phyloP scores from a whole-genome alignment of 371 early-diverging fungal genomes.

The Coemansia sp. region DNA sequence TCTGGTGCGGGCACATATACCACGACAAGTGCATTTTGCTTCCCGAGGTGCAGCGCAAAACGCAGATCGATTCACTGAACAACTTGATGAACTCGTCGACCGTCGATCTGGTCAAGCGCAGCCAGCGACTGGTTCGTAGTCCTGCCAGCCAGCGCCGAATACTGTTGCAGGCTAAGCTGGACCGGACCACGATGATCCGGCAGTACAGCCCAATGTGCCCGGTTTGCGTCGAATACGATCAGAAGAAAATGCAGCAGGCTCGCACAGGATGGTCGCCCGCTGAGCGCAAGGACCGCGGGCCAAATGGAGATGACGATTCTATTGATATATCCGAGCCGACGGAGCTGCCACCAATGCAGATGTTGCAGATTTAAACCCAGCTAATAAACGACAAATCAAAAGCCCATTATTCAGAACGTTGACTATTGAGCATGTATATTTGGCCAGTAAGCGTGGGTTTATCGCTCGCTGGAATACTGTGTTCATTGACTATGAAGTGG shows the following conservation, averaged over 20 bases:
- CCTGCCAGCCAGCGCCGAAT: slow-evolving; percentile 23
- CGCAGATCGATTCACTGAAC: slow-evolving; percentile 13
- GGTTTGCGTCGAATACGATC: slow-evolving; percentile 38
- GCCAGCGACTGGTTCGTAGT: slow-evolving; percentile 13
- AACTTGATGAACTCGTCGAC: background rate
- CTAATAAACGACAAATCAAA: background rate
- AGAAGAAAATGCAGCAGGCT: slow-evolving; percentile 17
- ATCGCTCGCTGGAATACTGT: background rate
- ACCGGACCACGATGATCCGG: slow-evolving; percentile 32
- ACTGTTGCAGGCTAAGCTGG: slow-evolving; percentile 37
- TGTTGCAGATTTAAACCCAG: slow-evolving; percentile 13
- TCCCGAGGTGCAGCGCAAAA: slow-evolving; percentile 43
- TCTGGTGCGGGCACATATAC: slow-evolving; percentile 52
- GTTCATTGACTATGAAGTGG: background rate
- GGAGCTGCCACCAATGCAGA: slow-evolving; percentile 36
- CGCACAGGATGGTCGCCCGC: slow-evolving; percentile 29
- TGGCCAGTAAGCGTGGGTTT: background rate
- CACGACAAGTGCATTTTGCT: slow-evolving; percentile 49
- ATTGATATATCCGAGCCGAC: background rate
- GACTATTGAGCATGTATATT: no score
- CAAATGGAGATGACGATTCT: no score
- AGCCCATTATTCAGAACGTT: background rate
- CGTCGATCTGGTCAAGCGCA: background rate
- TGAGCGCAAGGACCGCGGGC: slow-evolving; percentile 25
- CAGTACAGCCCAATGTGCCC: slow-evolving; percentile 30